Base-by-base conservation (phyloP, 2,329 filamentous ascomycete genomes). In the Ustulina deusta region DNA sequence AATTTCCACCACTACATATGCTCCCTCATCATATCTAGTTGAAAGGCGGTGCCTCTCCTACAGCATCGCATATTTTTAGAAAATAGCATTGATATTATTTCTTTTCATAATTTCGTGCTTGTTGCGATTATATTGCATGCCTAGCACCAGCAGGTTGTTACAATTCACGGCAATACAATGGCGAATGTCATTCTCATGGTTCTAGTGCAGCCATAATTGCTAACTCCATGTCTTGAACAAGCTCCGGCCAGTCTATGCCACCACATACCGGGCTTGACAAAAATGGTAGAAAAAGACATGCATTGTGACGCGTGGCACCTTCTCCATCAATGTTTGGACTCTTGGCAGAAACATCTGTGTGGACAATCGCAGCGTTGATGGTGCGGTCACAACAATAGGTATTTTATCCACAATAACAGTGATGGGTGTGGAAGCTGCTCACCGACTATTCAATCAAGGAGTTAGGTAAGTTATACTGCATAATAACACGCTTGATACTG, bases 271-370 rank as follows among this genome's bases (percentile, higher is more conserved):
- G 7, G 25, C 22, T 51, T 17, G 46, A n/a, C n/a, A n/a, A 51
- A 27, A n/a, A 6, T 51, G 6, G 27, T 36, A 25, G 22, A 6
- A 22, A 13, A 36, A 54, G 5, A 36, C 27, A 34, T 38, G 20
- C 17, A 17, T 15, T n/a, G 51, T 38, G 51, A 55, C 51, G 51
- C 51, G 51, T 25, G 51, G 51, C 51, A 27, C 11, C 20, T 55
- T 55, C 20, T 36, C 32, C 15, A 22, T 22, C 7, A 15, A 2
- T 6, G 6, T 27, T 40, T 17, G 52, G 11, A 5, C 11, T 40
- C 34, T 40, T 27, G 34, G 34, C 34, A 40, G 34, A 34, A 25
- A 15, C 10, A 40, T 55, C 15, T 11, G 17, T 15, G 20, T 27
- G 7, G 52, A 17, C 27, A 38, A 27, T 38, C 27, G 25, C 13